phyloP scores from a whole-genome alignment of 116 monocot genomes.

The Papilionanthe hybrid region DNA sequence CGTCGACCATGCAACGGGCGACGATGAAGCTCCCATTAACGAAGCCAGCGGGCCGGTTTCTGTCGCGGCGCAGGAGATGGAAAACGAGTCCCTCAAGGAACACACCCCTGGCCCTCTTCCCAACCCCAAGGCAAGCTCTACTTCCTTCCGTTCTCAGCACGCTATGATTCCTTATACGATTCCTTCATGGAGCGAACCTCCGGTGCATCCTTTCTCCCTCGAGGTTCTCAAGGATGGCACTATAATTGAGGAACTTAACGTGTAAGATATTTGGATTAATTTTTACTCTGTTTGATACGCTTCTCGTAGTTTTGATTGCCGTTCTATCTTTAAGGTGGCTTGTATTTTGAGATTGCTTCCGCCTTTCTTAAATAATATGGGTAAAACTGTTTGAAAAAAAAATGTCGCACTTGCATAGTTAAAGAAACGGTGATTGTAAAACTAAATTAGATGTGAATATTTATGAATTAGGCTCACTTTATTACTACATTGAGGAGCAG shows the following conservation, averaged over 20 bases:
- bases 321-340: not conserved
- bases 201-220: conserved; percentile 52
- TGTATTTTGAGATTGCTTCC: no score
- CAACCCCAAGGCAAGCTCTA: not conserved
- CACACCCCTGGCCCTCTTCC: conserved; percentile 11
- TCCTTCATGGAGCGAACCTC: conserved; percentile 70
- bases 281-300: not conserved
- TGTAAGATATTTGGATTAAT: conserved; percentile 30
- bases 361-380: no score
- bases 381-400: not conserved
- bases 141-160: conserved; percentile 1
- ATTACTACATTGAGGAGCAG: not conserved
- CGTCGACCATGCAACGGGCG: not conserved
- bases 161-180: conserved; percentile 35
- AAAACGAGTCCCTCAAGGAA: not conserved
- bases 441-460: not conserved
- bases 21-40: not conserved
- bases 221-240: conserved; percentile 83
- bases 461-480: not conserved
- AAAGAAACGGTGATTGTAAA: not conserved
- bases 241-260: conserved; percentile 70
- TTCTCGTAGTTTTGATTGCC: not conserved
- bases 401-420: no score
- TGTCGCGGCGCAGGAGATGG: not conserved
- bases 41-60: not conserved